Base-by-base conservation (phyloP, 345 rosid genomes). In the Pistacia vera region DNA sequence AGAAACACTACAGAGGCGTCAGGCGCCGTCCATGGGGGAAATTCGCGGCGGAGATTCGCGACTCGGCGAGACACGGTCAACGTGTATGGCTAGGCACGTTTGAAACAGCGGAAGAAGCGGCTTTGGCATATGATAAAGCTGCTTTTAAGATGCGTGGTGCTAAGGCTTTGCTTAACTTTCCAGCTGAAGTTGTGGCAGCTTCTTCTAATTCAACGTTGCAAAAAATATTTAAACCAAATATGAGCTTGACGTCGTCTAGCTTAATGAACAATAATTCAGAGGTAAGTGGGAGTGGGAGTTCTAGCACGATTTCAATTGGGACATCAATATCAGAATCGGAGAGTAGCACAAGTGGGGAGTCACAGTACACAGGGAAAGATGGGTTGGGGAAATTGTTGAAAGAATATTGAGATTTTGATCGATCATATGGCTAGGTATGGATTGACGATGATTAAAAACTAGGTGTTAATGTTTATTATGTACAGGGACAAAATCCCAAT, bases 11-110 rank as follows among this genome's bases (percentile, higher is more conserved):
- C 75, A 74, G 93, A 12, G 93, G 93, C 0, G 93, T 90, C 22
- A 69, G 93, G 79, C 87, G 88, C 7, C 86, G 93, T 5, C 93
- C 89, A 0, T 90, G 93, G 93, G 93, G 93, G n/a, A 90, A 90
- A 68, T 90, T 63, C 55, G 93, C 93, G 0, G 91, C 93, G 0
- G 91, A 90, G 78, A 90, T 90, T 38, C 91, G 93, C 0, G 93
- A 90, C 65, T 88, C 91, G 35, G 5, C 72, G 0, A 77, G 90
- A 8, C 76, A 81, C 0, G 93, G 93, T 6, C 83, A 88, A 0
- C 80, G 91, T 6, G 71, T 88, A 9, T 90, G 93, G 93, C 82
- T 90, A 3, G 93, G 93, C 25, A 90, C 91, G 1, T 90, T 85
- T 72, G 70, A 83, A 72, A 88, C 93, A 0, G 93, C 91, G 0